A percentile compares a stretch with the other conserved stretches of the same genome.
Evolutionary conservation across 805 yeast species (phyloP).

Genomic region (Saturnispora besseyi): DNA sequence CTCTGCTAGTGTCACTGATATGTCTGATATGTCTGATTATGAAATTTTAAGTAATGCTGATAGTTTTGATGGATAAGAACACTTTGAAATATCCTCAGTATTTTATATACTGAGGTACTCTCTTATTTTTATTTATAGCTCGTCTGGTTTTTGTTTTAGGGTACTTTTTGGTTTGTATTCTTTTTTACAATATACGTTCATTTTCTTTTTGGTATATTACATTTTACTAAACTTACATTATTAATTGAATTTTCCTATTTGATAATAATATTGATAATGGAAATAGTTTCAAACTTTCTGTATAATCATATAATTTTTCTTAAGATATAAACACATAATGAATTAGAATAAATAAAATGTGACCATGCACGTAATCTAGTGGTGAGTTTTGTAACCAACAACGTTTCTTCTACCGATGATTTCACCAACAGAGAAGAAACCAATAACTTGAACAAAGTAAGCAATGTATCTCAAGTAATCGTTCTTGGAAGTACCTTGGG

Average conservation of each 20-base stretch:
- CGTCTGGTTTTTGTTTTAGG: not conserved
- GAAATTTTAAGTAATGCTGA: slow-evolving; percentile 4
- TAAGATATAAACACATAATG: slow-evolving; percentile 1
- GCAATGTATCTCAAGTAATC: slow-evolving; percentile 60
- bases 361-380: not conserved
- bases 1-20: not conserved
- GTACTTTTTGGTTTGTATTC: not conserved
- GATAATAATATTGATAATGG: no score
- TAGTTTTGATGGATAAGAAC: not conserved
- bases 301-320: not conserved
- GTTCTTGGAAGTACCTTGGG: slow-evolving; percentile 37
- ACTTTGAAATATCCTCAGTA: not conserved
- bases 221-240: not conserved
- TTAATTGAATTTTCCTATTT: no score
- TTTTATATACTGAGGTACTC: not conserved
- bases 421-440: slow-evolving; percentile 92
- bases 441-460: slow-evolving; percentile 74
- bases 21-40: slow-evolving; percentile 6
- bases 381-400: slow-evolving; percentile 69
- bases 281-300: not conserved
- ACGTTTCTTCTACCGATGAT: slow-evolving; percentile 90
- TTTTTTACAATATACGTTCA: not conserved
- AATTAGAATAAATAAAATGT: not conserved
- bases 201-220: not conserved
- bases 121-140: not conserved